Percentiles rank a stretch among this genome's conserved stretches.
phyloP scores from a whole-genome alignment of 306 rosid genomes.

The Oemleria cerasiformis region DNA sequence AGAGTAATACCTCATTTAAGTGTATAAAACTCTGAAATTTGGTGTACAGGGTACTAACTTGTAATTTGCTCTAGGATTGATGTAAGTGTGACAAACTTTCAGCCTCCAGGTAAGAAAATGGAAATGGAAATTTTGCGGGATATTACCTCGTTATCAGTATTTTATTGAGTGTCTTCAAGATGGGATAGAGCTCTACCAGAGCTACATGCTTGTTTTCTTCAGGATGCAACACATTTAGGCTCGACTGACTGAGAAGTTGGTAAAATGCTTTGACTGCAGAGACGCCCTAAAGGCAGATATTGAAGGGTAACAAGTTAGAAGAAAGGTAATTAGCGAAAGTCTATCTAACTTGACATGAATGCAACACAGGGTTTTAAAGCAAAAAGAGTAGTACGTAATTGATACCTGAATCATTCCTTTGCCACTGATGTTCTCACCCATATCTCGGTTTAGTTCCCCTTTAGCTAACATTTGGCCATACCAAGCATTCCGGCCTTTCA shows the following conservation, averaged over 20 bases:
- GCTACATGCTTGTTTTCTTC: slow-evolving; percentile 87
- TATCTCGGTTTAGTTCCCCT: slow-evolving; percentile 80
- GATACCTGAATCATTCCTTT: slow-evolving; percentile 97
- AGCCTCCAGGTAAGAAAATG: not conserved
- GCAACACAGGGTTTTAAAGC: not conserved
- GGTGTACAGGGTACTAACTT: too few relatives aligned
- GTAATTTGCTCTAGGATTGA: too few relatives aligned
- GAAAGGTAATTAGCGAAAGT: too few relatives aligned
- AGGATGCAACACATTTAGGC: slow-evolving; percentile 83
- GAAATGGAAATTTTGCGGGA: slow-evolving; percentile 10
- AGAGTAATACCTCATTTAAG: too few relatives aligned
- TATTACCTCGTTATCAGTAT: slow-evolving; percentile 70
- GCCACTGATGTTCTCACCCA: slow-evolving; percentile 90
- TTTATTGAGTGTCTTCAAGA: slow-evolving; percentile 79
- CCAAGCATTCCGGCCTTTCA: slow-evolving; percentile 84
- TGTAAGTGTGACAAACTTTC: not conserved
- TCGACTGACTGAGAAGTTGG: slow-evolving; percentile 80
- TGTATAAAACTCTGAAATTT: too few relatives aligned
- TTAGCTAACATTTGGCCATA: slow-evolving; percentile 88
- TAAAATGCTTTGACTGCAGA: slow-evolving; percentile 86
- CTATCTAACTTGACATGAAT: not conserved
- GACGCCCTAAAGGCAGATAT: slow-evolving; percentile 58
- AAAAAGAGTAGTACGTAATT: slow-evolving; percentile 11
- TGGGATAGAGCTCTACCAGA: slow-evolving; percentile 89
- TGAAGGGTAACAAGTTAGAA: not conserved